phyloP scores from a whole-genome alignment of 495 filamentous ascomycete genomes.

The Penicillium desertorum region DNA sequence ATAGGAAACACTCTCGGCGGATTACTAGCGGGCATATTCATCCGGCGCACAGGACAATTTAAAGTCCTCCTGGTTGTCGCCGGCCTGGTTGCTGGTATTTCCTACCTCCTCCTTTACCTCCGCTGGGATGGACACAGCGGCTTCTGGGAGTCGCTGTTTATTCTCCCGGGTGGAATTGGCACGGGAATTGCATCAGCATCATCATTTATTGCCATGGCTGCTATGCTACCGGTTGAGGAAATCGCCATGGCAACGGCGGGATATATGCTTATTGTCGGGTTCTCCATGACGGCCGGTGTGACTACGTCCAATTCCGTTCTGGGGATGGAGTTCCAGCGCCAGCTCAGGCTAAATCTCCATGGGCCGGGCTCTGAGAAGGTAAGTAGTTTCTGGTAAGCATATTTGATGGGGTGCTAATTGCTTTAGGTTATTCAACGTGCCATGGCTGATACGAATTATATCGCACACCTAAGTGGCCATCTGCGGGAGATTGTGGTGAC shows the following conservation, averaged over 20 bases:
- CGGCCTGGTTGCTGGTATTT: slow-evolving; percentile 46
- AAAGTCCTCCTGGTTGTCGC: slow-evolving; percentile 54
- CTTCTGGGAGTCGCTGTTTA: slow-evolving; percentile 61
- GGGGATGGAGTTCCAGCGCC: slow-evolving; percentile 32
- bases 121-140: slow-evolving; percentile 64
- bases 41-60: slow-evolving; percentile 59
- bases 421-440: slow-evolving; percentile 38
- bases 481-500: slow-evolving; percentile 36
- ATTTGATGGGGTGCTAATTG: slow-evolving; percentile 6
- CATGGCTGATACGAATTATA: slow-evolving; percentile 40
- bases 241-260: slow-evolving; percentile 56
- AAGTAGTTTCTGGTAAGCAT: not conserved
- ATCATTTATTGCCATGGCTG: slow-evolving; percentile 57
- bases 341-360: slow-evolving; percentile 30
- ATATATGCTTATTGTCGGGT: slow-evolving; percentile 50
- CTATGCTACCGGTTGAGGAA: slow-evolving; percentile 49
- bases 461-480: slow-evolving; percentile 29
- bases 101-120: slow-evolving; percentile 57
- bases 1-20: slow-evolving; percentile 65
- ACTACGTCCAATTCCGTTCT: slow-evolving; percentile 48
- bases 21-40: slow-evolving; percentile 56
- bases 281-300: slow-evolving; percentile 54
- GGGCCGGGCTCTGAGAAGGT: slow-evolving; percentile 33
- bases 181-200: slow-evolving; percentile 53
- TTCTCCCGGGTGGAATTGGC: slow-evolving; percentile 58